Percentiles rank a stretch among this genome's conserved stretches.
phyloP scores from a whole-genome alignment of 2,329 filamentous ascomycete species.

The Cytospora schulzeri region DNA sequence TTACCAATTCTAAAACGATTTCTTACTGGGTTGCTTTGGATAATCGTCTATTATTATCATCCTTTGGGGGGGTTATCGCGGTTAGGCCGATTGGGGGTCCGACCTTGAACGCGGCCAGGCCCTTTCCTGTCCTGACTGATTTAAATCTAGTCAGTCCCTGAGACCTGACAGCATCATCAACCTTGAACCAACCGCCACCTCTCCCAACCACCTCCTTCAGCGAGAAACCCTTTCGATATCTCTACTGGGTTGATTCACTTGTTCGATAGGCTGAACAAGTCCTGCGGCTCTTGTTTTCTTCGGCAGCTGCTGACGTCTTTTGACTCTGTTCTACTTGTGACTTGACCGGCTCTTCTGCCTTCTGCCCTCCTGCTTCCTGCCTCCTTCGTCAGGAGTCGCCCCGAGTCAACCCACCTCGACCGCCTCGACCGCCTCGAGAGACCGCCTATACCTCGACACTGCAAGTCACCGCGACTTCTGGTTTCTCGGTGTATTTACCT shows the following conservation, averaged over 20 bases:
- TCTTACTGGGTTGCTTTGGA: not conserved
- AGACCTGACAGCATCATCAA: not conserved
- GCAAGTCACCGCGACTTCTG: not conserved
- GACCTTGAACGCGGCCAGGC: constrained; percentile 9
- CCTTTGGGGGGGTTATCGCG: constrained; percentile 16
- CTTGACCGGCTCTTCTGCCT: not conserved
- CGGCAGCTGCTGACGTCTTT: not conserved
- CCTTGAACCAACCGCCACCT: constrained; percentile 1
- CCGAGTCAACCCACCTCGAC: constrained; percentile 3
- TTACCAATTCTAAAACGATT: not conserved
- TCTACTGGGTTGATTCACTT: constrained; percentile 12
- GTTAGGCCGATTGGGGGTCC: constrained; percentile 18
- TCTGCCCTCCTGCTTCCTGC: not conserved
- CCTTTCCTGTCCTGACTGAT: constrained; percentile 21
- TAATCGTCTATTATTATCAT: constrained; percentile 11
- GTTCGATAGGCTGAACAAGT: not conserved
- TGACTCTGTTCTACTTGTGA: not conserved
- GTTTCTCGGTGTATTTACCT: not conserved
- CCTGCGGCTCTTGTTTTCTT: not conserved
- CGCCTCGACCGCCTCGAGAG: too few species aligned
- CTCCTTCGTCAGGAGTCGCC: constrained; percentile 7
- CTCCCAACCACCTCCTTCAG: not conserved
- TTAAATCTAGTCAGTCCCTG: constrained; percentile 1
- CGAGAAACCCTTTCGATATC: not conserved
- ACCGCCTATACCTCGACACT: not conserved